phyloP scores from a whole-genome alignment of 2,329 filamentous ascomycete genomes.

The Calonectria leucothoes region DNA sequence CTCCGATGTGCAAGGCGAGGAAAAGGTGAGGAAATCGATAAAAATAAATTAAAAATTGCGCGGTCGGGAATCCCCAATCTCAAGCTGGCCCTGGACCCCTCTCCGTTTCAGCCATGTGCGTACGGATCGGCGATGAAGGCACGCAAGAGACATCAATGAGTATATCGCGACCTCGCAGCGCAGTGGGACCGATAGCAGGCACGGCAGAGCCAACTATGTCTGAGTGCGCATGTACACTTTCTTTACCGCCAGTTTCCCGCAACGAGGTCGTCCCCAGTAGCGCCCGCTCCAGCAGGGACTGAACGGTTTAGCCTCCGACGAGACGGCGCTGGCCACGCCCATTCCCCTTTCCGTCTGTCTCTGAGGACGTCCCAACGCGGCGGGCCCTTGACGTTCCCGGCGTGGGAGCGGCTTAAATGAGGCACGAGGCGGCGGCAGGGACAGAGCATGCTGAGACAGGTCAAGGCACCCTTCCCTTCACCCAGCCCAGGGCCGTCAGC shows the following conservation, averaged over 20 bases:
- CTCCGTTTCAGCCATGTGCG: background rate
- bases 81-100: background rate
- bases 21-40: background rate
- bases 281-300: constrained; percentile 27
- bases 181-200: background rate
- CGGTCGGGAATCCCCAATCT: too few species aligned
- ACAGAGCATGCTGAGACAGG: constrained; percentile 7
- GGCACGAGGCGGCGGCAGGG: constrained; percentile 16
- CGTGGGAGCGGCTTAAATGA: constrained; percentile 5
- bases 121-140: background rate
- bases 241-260: constrained; percentile 41
- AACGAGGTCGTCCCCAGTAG: constrained; percentile 23
- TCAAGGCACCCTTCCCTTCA: constrained; percentile 1
- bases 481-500: background rate
- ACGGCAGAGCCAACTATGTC: constrained; percentile 4
- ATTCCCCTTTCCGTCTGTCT: constrained; percentile 18
- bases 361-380: constrained; percentile 24
- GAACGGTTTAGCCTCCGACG: constrained; percentile 29
- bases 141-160: background rate
- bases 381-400: constrained; percentile 30
- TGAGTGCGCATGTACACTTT: background rate
- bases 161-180: constrained; percentile 1
- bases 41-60: too few species aligned
- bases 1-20: background rate
- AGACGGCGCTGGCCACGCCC: constrained; percentile 24